Evolutionary conservation across 768 basidiomycete species (phyloP), one percentile per base, ranked within the genome.

Genomic region (Cytidiella melzeri): DNA sequence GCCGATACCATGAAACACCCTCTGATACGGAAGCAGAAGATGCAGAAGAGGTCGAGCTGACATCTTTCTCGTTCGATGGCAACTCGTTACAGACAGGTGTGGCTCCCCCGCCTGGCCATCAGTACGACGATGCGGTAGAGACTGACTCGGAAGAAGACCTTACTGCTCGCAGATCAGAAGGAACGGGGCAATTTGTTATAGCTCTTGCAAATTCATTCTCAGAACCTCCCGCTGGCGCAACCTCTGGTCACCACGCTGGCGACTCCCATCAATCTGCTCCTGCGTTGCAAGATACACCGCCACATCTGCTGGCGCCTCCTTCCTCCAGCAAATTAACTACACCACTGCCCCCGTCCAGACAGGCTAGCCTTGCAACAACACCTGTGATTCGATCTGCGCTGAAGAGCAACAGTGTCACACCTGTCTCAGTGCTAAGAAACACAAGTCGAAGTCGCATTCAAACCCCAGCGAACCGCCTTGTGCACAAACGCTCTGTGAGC

Each of bases 401-500:
- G 55, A 76, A 74, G 66, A 75, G 67, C 54, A 53, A 58, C 25
- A 72, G 68, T 55, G 68, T 63, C 37, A 84, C 83, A 15, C 84
- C 84, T 3, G 58, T 68, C 1, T 73, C 86, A 10, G 81, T 69
- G 9, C 59, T 85, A 65, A 82, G 79, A 59, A 74, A 76, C 57
- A 64, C 73, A 19, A 74, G 61, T 58, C 72, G 73, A 25, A 60
- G 66, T n/a, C 69, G 68, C 43, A 67, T 76, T 55, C 72, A 72
- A 51, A 87, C 80, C 15, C 85, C 83, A n/a, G 64, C 73, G 34
- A 71, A 71, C 42, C 68, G 61, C 45, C 55, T 66, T 13, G 66
- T 68, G 11, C 80, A 84, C 56, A 79, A 83, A n/a, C 77, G 92
- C 34, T 92, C 88, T 38, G 95, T 99, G 50, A 95, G 92, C 65